phyloP scores from a whole-genome alignment of 192 early-diverging fungal species.

The Lobosporangium transversale region DNA sequence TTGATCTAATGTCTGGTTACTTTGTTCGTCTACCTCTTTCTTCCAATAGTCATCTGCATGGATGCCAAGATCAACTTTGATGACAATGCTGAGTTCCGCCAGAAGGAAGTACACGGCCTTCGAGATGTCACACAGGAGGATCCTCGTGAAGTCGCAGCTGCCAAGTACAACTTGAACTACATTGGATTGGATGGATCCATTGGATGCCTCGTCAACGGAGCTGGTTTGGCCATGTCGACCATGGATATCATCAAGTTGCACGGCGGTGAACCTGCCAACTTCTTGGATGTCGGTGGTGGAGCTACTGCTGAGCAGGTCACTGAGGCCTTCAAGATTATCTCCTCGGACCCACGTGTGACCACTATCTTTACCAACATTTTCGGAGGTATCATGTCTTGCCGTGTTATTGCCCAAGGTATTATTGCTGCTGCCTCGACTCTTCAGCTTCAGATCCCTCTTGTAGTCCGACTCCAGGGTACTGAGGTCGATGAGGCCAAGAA shows the following conservation, averaged over 20 bases:
- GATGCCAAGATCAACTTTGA: constrained; percentile 99
- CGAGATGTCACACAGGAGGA: constrained; percentile 98
- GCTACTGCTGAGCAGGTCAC: constrained; percentile 96
- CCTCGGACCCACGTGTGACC: constrained; percentile 93
- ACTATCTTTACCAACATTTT: constrained; percentile 99
- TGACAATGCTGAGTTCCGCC: constrained; percentile 99
- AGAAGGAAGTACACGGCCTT: constrained; percentile 87
- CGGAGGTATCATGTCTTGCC: constrained; percentile 99
- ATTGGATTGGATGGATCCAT: constrained; percentile 99
- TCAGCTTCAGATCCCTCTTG: constrained; percentile 90
- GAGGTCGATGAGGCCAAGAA: constrained; percentile 92
- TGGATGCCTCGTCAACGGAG: constrained; percentile 99
- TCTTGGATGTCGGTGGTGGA: constrained; percentile 98
- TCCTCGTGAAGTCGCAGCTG: constrained; percentile 95
- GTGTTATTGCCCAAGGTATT: constrained; percentile 98
- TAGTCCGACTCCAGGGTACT: constrained; percentile 96
- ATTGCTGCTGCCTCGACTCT: constrained; percentile 95
- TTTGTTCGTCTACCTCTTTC: too few species aligned
- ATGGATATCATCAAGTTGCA: constrained; percentile 99
- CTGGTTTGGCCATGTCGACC: constrained; percentile 99
- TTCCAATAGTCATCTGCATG: constrained; percentile 84
- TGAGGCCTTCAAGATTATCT: constrained; percentile 99
- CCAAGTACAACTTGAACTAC: constrained; percentile 99
- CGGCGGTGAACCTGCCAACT: constrained; percentile 99
- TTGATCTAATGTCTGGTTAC: too few species aligned